Evolutionary conservation across 371 early-diverging fungal genomes (phyloP), one percentile per base, ranked within the genome.

Genomic region (Mortierella sp.): DNA sequence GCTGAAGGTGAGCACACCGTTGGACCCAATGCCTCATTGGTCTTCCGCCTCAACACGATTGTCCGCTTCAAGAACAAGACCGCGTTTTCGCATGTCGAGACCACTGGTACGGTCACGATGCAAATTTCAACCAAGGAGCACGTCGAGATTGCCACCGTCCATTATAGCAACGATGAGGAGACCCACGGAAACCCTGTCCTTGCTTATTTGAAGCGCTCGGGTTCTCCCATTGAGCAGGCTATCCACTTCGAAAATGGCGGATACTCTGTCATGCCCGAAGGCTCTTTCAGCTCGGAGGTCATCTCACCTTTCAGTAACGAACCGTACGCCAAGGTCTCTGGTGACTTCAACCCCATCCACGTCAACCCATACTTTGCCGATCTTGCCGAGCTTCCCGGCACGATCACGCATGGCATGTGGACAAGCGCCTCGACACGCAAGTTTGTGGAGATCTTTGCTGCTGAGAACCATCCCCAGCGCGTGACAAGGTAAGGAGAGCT

Each of bases 341-440:
- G 92, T 58, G 98, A 97, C 79, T 90, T 87, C 84, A 97, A 97
- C 82, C 98, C 98, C 28, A 97, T 97, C 69, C 98, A 97, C 86
- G 94, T 93, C 80, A 96, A 95, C 89, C 92, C 94, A 53, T 96
- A 95, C 90, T 94, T 97, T 88, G 94, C 97, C 61, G 95, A 95
- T 62, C 81, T 95, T 32, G 96, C 96, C 56, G 86, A 87, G 50
- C 89, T 97, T 57, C 97, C 98, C 50, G 96, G 93, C 63, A 96
- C 97, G 37, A 97, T 97, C 71, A 97, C 98, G 26, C 98, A 97
- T 80, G 98, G 98, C 60, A 96, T 97, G 97, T 97, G 97, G 97
- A 97, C 97, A 58, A 89, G 90, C 57, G 98, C 98, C 17, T 91
- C 96, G 17, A 93, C 96, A 50, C 92, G 97, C 82, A 94, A 94